phyloP scores from a whole-genome alignment of 1,139 yeast species.

The Yamadazyma jaroonii region DNA sequence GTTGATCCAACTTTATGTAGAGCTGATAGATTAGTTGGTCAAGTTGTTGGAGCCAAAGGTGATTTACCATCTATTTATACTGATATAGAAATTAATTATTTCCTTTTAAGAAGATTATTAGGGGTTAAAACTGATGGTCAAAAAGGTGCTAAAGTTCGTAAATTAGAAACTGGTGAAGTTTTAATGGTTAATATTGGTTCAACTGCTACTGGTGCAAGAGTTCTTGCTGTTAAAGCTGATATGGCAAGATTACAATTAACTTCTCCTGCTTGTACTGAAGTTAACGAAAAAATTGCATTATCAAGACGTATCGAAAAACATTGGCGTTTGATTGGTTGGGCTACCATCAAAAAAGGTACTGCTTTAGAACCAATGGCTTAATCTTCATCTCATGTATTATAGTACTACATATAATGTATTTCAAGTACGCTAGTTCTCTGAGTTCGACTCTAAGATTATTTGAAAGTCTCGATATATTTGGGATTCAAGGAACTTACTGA shows the following conservation, averaged over 20 bases:
- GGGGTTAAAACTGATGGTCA: constrained; percentile 99
- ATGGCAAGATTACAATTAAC: constrained; percentile 98
- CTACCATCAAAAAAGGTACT: constrained; percentile 94
- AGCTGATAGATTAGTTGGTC: constrained; percentile 99
- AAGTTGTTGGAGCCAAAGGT: constrained; percentile 97
- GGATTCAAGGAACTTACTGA: constrained; percentile 60
- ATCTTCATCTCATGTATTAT: constrained; percentile 18
- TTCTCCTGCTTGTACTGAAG: constrained; percentile 98
- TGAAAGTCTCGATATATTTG: constrained; percentile 15
- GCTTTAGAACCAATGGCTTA: constrained; percentile 67
- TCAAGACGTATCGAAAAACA: constrained; percentile 99
- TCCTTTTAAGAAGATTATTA: constrained; percentile 90
- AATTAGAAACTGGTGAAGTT: constrained; percentile 91
- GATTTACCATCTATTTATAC: constrained; percentile 94
- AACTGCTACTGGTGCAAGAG: constrained; percentile 99
- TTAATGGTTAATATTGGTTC: constrained; percentile 99
- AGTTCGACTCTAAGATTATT: constrained; percentile 7
- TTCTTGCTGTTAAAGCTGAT: constrained; percentile 96
- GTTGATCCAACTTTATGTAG: constrained; percentile 98
- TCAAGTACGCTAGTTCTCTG: background rate
- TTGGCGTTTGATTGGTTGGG: constrained; percentile 99
- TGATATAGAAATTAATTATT: constrained; percentile 95
- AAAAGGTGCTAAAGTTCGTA: constrained; percentile 90
- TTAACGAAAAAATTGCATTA: constrained; percentile 96
- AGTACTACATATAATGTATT: constrained; percentile 4